Conservation (phyloP, 148 eudicot species). For the Tetragonia tetragonoides region DNA sequence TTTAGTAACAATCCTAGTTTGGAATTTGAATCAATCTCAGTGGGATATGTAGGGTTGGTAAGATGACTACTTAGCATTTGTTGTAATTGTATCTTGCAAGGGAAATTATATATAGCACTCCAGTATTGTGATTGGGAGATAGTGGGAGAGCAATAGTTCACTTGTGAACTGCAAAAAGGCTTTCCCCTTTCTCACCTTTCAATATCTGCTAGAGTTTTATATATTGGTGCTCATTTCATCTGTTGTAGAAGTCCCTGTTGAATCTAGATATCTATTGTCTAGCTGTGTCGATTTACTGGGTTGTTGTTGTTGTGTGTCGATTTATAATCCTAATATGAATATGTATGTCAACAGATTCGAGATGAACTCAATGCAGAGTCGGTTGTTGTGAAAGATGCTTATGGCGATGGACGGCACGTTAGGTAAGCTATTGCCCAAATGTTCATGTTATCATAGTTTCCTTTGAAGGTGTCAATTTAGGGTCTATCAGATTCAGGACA, state of each 20-base stretch:
- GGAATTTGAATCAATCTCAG: background rate
- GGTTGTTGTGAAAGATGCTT: conserved; percentile 77
- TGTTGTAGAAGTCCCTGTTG: background rate
- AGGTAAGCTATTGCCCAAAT: conserved; percentile 39
- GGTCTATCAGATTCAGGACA: background rate
- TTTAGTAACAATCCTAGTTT: background rate
- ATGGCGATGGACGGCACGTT: conserved; percentile 95
- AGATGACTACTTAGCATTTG: no score
- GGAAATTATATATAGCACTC: no score
- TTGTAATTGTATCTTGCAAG: no score
- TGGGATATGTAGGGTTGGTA: background rate
- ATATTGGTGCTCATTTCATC: background rate
- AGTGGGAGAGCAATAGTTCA: no score
- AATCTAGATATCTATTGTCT: conserved; percentile 1
- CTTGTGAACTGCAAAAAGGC: no score
- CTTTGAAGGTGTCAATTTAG: background rate
- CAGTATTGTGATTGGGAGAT: no score
- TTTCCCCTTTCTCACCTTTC: background rate
- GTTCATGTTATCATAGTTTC: background rate
- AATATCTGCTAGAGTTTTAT: background rate
- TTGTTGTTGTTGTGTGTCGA: no score
- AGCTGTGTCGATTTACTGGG: conserved; percentile 1
- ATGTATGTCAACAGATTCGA: conserved; percentile 54
- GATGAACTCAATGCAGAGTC: conserved; percentile 74
- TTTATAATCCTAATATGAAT: conserved; percentile 9